Conservation (phyloP, 1,284 basidiomycete species). For the Inonotus hispidus region DNA sequence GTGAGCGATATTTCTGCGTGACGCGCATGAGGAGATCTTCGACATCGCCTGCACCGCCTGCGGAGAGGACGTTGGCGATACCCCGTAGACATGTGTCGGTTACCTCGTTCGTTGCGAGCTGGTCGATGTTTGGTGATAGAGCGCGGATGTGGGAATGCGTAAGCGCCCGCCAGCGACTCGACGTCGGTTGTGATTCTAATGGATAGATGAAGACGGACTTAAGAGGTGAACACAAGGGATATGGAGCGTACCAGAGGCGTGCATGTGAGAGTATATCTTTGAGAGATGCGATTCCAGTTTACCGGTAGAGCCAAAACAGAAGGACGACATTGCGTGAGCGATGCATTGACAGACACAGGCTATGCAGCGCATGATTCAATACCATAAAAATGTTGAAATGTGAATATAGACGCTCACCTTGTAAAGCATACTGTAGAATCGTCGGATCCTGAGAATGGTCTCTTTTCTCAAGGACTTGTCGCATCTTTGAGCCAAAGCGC, state of each 20-base stretch:
- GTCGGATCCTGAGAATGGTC: conserved; percentile 71
- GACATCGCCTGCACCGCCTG: conserved; percentile 31
- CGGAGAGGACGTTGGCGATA: conserved; percentile 57
- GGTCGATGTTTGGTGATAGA: conserved; percentile 58
- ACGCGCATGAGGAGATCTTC: conserved; percentile 44
- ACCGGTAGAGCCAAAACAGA: conserved; percentile 67
- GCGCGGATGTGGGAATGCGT: conserved; percentile 61
- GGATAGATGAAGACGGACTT: conserved; percentile 14
- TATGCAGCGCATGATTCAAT: not conserved
- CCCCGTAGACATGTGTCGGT: conserved; percentile 65
- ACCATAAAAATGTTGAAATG: not conserved
- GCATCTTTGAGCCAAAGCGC: conserved; percentile 54
- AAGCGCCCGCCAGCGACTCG: conserved; percentile 67
- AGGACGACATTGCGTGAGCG: conserved; percentile 56
- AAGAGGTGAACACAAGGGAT: not conserved
- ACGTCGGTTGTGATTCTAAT: conserved; percentile 69
- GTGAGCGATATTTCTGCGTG: conserved; percentile 47
- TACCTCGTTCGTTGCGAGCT: conserved; percentile 60
- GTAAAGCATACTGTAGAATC: conserved; percentile 65
- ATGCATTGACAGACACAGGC: conserved; percentile 61
- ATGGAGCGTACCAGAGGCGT: conserved; percentile 42
- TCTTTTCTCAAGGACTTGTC: conserved; percentile 49
- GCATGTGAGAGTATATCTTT: conserved; percentile 62
- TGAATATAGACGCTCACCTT: conserved; percentile 25
- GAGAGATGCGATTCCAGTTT: conserved; percentile 61